phyloP scores from a whole-genome alignment of 495 filamentous ascomycete species.

The Xylaria longipes region DNA sequence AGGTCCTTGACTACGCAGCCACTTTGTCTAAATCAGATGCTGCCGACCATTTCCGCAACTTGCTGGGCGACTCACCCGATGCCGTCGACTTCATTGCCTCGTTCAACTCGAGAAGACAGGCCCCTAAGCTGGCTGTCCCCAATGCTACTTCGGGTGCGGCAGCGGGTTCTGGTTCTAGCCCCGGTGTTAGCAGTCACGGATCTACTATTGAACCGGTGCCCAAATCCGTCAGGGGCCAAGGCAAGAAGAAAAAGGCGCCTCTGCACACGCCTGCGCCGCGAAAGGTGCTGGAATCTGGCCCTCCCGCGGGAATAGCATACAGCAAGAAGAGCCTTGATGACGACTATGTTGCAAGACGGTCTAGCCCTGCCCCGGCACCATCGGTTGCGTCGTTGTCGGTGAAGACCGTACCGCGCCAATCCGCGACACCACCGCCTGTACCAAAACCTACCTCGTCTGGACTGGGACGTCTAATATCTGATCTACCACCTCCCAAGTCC shows the following conservation, averaged over 20 bases:
- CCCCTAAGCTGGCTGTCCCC: constrained; percentile 36
- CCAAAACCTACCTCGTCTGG: constrained; percentile 71
- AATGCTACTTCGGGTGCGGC: background rate
- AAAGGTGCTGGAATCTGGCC: constrained; percentile 63
- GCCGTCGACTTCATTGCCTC: constrained; percentile 90
- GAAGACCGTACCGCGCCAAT: constrained; percentile 33
- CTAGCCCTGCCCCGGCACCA: constrained; percentile 43
- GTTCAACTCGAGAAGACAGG: constrained; percentile 78
- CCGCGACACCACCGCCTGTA: constrained; percentile 43
- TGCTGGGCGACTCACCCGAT: constrained; percentile 85
- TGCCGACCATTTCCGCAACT: constrained; percentile 81
- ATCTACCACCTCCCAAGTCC: constrained; percentile 69
- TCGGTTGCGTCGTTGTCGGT: constrained; percentile 45
- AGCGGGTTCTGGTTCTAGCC: background rate
- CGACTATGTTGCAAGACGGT: constrained; percentile 46
- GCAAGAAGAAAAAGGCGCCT: constrained; percentile 65
- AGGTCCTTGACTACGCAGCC: constrained; percentile 80
- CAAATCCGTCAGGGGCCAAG: constrained; percentile 33
- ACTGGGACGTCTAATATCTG: constrained; percentile 78
- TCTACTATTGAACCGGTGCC: constrained; percentile 44
- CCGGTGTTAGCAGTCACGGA: background rate
- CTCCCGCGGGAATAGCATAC: constrained; percentile 45
- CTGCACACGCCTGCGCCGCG: constrained; percentile 68
- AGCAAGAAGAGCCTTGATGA: constrained; percentile 50
- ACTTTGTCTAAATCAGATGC: constrained; percentile 73